Evolutionary conservation across 106 monocot species (phyloP), one percentile per base, ranked within the genome.

Genomic region (Vanilla planifolia): DNA sequence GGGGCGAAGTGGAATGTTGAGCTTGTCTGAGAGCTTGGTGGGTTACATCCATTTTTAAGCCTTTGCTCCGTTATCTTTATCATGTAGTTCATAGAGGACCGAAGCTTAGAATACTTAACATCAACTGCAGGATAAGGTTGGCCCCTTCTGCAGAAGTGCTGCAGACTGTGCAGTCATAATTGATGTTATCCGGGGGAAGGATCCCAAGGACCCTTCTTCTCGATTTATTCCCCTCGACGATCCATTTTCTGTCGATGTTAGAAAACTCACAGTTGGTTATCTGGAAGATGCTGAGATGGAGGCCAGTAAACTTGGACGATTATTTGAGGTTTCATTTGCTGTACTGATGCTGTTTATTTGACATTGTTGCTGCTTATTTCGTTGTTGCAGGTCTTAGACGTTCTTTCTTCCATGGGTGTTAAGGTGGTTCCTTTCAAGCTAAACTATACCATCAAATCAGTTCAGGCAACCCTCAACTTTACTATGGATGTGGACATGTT

Each of bases 401-500:
- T 94, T 63, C 77, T 94, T 33, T 56, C 73, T 30, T 72, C 82
- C 22, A 85, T 72, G 72, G 93, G 93, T 41, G 85, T 94, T 37
- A 76, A 80, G n/a, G 26, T 85, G 22, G 75, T 89, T 15, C 93
- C 93, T 36, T 94, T 85, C 68, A 76, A 94, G 64, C 66, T 94
- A 48, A 80, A 85, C 22, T 94, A 94, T 61, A 82, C 80, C 0
- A 77, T 94, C 9, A 58, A 74, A 62, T 67, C 77, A 46, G 93
- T 83, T 20, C 89, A 94, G 66, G 69, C 81, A 19, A 73, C 86
- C 39, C 77, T 89, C 33, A 94, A 94, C 51, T 85, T 94, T 40
- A 94, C 94, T n/a, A 89, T 94, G 94, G 94, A 94, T 61, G 89
- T 89, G 11, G 94, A 94, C 47, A 83, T 89, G 85, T 67, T 86